These are phyloP conservation scores for Daldinia vernicosa DNA, from an alignment of 495 filamentous ascomycete genomes.

Conservation along the genomic window DNA sequence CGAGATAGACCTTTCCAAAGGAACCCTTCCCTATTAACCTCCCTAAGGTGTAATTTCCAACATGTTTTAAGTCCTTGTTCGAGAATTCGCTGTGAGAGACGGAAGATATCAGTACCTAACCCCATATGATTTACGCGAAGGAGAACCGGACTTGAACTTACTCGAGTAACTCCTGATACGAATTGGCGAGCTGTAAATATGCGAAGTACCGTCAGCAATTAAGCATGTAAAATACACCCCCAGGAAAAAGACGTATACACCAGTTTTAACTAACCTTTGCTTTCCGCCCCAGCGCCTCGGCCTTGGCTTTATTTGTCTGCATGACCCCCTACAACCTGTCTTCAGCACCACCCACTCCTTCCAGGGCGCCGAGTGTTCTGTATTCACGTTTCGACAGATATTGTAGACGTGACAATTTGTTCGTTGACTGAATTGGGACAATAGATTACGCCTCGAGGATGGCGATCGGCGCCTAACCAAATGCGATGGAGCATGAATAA, in stretches of 20 bases:
- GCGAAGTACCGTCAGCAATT: conserved; percentile 40
- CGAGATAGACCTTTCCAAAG: conserved; percentile 98
- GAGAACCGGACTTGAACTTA: conserved; percentile 59
- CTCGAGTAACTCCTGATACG: conserved; percentile 95
- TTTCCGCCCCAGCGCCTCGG: conserved; percentile 91
- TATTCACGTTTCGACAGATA: conserved; percentile 15
- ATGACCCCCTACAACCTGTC: conserved; percentile 47
- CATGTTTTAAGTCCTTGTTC: conserved; percentile 85
- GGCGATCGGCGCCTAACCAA: conserved; percentile 34
- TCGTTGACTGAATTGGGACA: conserved; percentile 5
- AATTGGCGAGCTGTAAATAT: conserved; percentile 81
- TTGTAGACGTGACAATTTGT: conserved; percentile 2
- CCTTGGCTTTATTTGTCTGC: conserved; percentile 75
- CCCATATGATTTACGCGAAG: neutral
- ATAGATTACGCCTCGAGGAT: conserved; percentile 20
- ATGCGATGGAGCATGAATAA: conserved; percentile 37
- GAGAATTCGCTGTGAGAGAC: conserved; percentile 81
- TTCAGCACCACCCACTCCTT: conserved; percentile 33
- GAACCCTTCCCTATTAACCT: conserved; percentile 95
- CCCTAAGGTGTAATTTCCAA: conserved; percentile 94
- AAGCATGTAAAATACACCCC: conserved; percentile 4
- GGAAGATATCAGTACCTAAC: conserved; percentile 34
- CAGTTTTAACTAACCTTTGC: conserved; percentile 73
- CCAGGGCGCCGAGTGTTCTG: conserved; percentile 10
- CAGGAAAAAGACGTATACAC: conserved; percentile 10